Evolutionary conservation across 1,284 basidiomycete genomes (phyloP).

Genomic region (Trametes polyzona): DNA sequence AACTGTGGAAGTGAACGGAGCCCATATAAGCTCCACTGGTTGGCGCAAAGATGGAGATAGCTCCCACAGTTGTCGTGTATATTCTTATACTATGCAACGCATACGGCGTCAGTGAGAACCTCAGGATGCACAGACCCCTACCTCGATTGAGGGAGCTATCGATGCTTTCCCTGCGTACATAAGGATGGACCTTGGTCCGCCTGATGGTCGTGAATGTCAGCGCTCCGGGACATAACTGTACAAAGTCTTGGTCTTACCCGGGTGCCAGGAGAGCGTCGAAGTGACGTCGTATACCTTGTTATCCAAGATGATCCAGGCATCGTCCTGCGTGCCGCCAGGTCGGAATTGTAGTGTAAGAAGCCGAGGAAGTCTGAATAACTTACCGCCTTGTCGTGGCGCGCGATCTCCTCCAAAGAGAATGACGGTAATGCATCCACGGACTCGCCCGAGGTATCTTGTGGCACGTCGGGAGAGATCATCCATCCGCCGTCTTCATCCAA

Average conservation of each 20-base stretch:
- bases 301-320: slow-evolving; percentile 32
- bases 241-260: slow-evolving; percentile 13
- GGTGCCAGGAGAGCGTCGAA: slow-evolving; percentile 28
- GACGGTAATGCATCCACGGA: not conserved
- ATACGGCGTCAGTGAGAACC: not conserved
- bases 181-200: slow-evolving; percentile 26
- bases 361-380: not conserved
- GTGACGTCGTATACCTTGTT: slow-evolving; percentile 33
- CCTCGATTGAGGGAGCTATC: slow-evolving; percentile 27
- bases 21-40: no score
- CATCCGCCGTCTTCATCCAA: slow-evolving; percentile 26
- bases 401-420: slow-evolving; percentile 28
- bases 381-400: slow-evolving; percentile 28
- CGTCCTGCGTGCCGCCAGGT: no score
- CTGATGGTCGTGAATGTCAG: no score
- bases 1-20: no score
- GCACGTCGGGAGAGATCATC: slow-evolving; percentile 24
- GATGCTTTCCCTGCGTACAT: slow-evolving; percentile 30
- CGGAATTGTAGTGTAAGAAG: not conserved
- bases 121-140: not conserved
- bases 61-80: slow-evolving; percentile 29
- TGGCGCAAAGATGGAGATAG: no score
- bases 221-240: not conserved
- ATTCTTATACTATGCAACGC: slow-evolving; percentile 21
- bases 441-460: not conserved